Evolutionary conservation across 371 early-diverging fungal species (phyloP).

Genomic region (Entomophthora muscae): DNA sequence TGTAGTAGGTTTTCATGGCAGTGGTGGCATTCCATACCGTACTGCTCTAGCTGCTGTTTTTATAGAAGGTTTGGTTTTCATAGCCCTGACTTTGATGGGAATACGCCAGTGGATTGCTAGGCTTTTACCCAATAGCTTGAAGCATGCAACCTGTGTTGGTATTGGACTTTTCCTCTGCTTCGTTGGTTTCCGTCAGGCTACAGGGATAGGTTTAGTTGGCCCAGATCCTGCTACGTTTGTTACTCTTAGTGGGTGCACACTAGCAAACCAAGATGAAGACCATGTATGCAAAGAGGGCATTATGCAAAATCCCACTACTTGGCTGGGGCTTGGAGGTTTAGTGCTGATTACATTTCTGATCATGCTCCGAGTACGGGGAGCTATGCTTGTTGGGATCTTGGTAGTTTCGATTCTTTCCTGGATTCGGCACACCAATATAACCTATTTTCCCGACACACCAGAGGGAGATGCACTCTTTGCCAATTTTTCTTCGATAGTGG

Average conservation of each 20-base stretch:
- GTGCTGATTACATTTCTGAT: conserved; percentile 40
- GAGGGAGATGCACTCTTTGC: conserved; percentile 39
- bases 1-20: conserved; percentile 57
- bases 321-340: conserved; percentile 56
- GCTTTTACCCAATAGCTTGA: conserved; percentile 47
- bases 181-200: conserved; percentile 53
- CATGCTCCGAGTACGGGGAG: conserved; percentile 47
- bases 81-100: conserved; percentile 46
- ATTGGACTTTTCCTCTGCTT: conserved; percentile 58
- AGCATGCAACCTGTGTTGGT: conserved; percentile 52
- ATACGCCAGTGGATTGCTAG: conserved; percentile 61
- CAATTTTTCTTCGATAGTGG: conserved; percentile 52
- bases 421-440: conserved; percentile 38
- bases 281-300: conserved; percentile 30
- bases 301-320: conserved; percentile 46
- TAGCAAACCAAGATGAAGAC: conserved; percentile 23
- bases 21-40: conserved; percentile 41
- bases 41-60: conserved; percentile 60
- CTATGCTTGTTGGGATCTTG: conserved; percentile 49
- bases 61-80: conserved; percentile 58
- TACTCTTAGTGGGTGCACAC: conserved; percentile 45
- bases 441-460: conserved; percentile 50
- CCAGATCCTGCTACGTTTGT: conserved; percentile 41
- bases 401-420: conserved; percentile 48
- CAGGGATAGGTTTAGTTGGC: conserved; percentile 55